These are phyloP conservation scores for Russula abietina DNA, from an alignment of 768 basidiomycete species.

Conservation along the genomic window DNA sequence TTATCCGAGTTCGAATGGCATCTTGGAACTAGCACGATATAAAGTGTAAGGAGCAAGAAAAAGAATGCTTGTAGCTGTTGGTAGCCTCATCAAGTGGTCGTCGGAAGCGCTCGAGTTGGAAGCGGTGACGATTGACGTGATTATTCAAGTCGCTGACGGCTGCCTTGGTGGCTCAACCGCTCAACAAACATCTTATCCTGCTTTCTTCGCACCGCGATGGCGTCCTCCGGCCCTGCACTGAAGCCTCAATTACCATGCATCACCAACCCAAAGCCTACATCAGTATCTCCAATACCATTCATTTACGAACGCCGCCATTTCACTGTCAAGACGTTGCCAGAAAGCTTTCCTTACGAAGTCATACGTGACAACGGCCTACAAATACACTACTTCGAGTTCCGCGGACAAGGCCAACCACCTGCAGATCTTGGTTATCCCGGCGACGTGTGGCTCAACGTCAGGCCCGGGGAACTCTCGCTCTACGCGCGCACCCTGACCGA, in stretches of 20 bases:
- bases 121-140: conserved; percentile 15
- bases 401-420: conserved; percentile 28
- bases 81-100: not conserved
- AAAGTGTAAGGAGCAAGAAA: not conserved
- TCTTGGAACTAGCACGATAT: not conserved
- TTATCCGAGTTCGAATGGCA: not conserved
- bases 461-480: conserved; percentile 20
- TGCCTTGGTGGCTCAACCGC: too few species aligned
- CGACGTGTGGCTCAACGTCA: conserved; percentile 29
- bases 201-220: conserved; percentile 9
- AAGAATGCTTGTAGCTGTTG: not conserved
- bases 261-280: conserved; percentile 24
- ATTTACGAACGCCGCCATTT: conserved; percentile 25
- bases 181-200: conserved; percentile 5
- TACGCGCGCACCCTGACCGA: conserved; percentile 22
- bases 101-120: conserved; percentile 1
- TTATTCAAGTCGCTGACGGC: not conserved
- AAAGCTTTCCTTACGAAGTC: conserved; percentile 24
- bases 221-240: not conserved
- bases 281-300: conserved; percentile 20
- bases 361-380: conserved; percentile 25
- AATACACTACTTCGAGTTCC: conserved; percentile 29
- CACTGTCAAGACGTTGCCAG: conserved; percentile 24
- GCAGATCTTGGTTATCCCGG: conserved; percentile 27
- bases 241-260: conserved; percentile 25